phyloP scores from a whole-genome alignment of 805 yeast species.

The Sugiyamaella mastotermitis region DNA sequence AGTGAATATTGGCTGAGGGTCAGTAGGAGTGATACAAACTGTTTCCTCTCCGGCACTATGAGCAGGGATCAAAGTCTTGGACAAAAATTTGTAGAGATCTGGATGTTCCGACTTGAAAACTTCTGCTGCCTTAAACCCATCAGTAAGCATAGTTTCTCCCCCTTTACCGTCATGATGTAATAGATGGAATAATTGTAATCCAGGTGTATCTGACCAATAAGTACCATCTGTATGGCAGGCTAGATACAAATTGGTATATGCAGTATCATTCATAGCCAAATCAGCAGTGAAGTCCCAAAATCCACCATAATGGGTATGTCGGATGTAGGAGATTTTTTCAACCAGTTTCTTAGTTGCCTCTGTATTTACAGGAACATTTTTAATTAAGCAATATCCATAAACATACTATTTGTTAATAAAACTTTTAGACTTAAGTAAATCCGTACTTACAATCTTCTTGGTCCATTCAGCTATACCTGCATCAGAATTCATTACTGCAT shows the following conservation, averaged over 20 bases:
- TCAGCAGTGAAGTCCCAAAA: slow-evolving; percentile 76
- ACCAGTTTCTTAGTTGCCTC: slow-evolving; percentile 53
- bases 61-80: slow-evolving; percentile 51
- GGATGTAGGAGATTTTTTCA: slow-evolving; percentile 51
- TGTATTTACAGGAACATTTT: slow-evolving; percentile 54
- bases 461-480: slow-evolving; percentile 52
- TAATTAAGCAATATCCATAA: slow-evolving; percentile 57
- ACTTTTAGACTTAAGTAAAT: not conserved
- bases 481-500: slow-evolving; percentile 39
- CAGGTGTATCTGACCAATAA: slow-evolving; percentile 69
- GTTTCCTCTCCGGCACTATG: slow-evolving; percentile 69
- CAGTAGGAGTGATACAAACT: slow-evolving; percentile 53
- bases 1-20: slow-evolving; percentile 48
- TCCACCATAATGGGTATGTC: slow-evolving; percentile 74
- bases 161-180: slow-evolving; percentile 56
- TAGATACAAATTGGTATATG: slow-evolving; percentile 62
- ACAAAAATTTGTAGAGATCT: slow-evolving; percentile 44
- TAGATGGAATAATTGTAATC: slow-evolving; percentile 62
- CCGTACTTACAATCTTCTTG: slow-evolving; percentile 32
- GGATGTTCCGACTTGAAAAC: slow-evolving; percentile 42
- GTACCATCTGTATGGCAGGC: slow-evolving; percentile 69
- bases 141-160: slow-evolving; percentile 62
- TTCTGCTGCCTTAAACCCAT: slow-evolving; percentile 57
- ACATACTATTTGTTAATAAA: slow-evolving; percentile 27
- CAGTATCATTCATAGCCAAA: slow-evolving; percentile 61